Conservation (phyloP, 305 asterid species). For the Solanum hybrid region DNA sequence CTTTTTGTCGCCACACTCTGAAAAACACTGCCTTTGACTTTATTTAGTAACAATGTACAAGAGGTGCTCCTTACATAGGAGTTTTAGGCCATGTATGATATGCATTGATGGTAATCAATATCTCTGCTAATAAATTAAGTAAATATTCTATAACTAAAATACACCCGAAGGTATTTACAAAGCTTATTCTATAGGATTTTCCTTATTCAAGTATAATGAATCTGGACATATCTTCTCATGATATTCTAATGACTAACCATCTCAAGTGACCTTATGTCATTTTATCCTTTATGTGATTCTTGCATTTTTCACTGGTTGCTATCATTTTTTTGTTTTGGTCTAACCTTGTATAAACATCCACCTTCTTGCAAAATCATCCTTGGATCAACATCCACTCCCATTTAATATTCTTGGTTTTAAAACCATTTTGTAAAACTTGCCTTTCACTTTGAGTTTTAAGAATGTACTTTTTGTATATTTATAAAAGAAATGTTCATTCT, state of each 20-base stretch:
- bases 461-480: background rate
- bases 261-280: background rate
- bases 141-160: background rate
- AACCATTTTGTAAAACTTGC: background rate
- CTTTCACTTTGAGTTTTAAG: background rate
- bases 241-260: background rate
- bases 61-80: background rate
- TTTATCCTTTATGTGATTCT: background rate
- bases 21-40: background rate
- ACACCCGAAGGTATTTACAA: background rate
- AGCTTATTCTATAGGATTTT: background rate
- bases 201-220: background rate
- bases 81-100: background rate
- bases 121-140: background rate
- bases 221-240: background rate
- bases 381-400: background rate
- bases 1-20: background rate
- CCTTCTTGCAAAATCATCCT: background rate
- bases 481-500: background rate
- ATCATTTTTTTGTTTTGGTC: background rate
- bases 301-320: background rate
- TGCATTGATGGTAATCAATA: background rate
- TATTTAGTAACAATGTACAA: background rate
- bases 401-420: background rate
- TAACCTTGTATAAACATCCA: background rate